Conservation (phyloP, 2,329 filamentous ascomycete genomes). For the Botrytis medusae region DNA sequence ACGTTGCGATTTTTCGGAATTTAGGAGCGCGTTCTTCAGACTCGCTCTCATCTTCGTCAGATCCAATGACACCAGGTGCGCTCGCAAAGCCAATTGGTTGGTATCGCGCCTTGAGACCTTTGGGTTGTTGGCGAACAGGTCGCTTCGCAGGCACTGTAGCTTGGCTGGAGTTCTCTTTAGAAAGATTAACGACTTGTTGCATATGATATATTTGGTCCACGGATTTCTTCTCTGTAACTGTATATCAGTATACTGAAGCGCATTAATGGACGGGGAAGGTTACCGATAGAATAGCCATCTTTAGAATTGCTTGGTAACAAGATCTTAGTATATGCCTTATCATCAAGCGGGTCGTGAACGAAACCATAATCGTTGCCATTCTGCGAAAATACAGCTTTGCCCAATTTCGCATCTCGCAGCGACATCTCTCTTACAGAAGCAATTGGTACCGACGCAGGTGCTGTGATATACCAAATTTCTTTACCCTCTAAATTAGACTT, state of each 20-base stretch:
- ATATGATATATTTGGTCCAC: constrained; percentile 64
- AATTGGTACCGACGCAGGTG: constrained; percentile 68
- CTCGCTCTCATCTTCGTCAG: constrained; percentile 25
- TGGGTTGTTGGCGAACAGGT: constrained; percentile 62
- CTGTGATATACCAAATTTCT: constrained; percentile 79
- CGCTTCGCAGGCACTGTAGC: constrained; percentile 51
- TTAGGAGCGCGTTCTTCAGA: constrained; percentile 28
- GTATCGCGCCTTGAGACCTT: constrained; percentile 66
- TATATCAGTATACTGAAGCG: constrained; percentile 1
- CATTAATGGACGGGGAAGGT: neutral
- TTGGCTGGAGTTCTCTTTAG: constrained; percentile 27
- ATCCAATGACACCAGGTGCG: constrained; percentile 44
- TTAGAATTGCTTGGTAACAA: constrained; percentile 59
- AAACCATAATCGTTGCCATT: constrained; percentile 64
- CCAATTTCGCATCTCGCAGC: constrained; percentile 55
- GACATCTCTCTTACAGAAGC: constrained; percentile 64
- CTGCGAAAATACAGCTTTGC: constrained; percentile 59
- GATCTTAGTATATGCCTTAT: constrained; percentile 55
- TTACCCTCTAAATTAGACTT: constrained; percentile 63
- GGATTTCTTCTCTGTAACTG: constrained; percentile 30
- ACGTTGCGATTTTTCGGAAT: constrained; percentile 6
- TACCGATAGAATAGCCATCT: constrained; percentile 55
- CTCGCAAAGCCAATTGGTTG: constrained; percentile 62
- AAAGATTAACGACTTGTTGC: constrained; percentile 59
- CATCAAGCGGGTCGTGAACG: constrained; percentile 52